Percentiles rank a stretch among this genome's conserved stretches.
Evolutionary conservation across 129 eudicot species (phyloP).

Genomic region (Deinandra increscens): DNA sequence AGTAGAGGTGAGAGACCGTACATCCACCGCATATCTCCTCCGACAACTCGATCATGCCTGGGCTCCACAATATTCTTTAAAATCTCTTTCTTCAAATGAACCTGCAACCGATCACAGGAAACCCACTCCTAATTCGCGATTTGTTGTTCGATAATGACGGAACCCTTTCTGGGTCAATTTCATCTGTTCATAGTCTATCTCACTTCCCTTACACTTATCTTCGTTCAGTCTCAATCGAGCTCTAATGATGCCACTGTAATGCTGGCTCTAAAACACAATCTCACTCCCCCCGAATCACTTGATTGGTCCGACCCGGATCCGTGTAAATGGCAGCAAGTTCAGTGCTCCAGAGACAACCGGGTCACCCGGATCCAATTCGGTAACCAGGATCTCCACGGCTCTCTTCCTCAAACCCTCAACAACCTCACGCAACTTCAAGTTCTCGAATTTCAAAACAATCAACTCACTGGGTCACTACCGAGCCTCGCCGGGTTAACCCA

Average conservation of each 20-base stretch:
- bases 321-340: conserved; percentile 59
- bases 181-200: neutral
- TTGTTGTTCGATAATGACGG: conserved; percentile 24
- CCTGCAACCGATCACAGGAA: neutral
- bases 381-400: conserved; percentile 44
- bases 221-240: conserved; percentile 36
- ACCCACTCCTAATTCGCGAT: neutral
- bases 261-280: conserved; percentile 40
- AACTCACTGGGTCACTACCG: conserved; percentile 64
- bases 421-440: conserved; percentile 46
- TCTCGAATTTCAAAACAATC: conserved; percentile 52
- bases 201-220: neutral
- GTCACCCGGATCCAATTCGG: conserved; percentile 79
- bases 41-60: conserved; percentile 5
- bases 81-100: conserved; percentile 5
- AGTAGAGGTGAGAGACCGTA: neutral
- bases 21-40: neutral
- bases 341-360: conserved; percentile 51
- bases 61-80: neutral
- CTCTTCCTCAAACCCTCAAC: conserved; percentile 48
- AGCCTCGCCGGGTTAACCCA: conserved; percentile 63
- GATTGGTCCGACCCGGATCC: conserved; percentile 68
- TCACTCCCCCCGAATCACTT: conserved; percentile 46
- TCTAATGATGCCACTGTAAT: conserved; percentile 50
- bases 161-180: conserved; percentile 34